A percentile compares a stretch with the other conserved stretches of the same genome.
Evolutionary conservation across 257 asterid genomes (phyloP).

Genomic region (Paraleonurus japonicus): DNA sequence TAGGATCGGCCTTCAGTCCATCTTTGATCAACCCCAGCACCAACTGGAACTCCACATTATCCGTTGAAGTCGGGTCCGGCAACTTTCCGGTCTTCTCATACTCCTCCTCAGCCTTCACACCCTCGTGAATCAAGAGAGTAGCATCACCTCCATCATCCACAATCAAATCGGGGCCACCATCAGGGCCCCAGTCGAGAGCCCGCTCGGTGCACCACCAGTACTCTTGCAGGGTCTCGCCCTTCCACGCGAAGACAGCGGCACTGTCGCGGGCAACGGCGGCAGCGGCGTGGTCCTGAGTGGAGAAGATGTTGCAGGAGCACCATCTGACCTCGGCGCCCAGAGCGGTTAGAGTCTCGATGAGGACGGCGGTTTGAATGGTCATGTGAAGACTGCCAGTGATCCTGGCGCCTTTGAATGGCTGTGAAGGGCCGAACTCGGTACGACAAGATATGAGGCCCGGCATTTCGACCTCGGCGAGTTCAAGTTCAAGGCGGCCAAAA

Average conservation of each 20-base stretch:
- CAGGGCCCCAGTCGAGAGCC: constrained; percentile 41
- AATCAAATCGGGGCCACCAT: constrained; percentile 33
- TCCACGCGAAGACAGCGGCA: constrained; percentile 36
- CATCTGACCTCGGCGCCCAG: constrained; percentile 50
- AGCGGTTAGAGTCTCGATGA: constrained; percentile 49
- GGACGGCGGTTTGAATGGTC: constrained; percentile 50
- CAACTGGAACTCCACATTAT: constrained; percentile 33
- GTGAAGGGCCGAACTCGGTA: constrained; percentile 33
- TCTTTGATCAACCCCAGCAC: constrained; percentile 29
- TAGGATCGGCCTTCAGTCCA: constrained; percentile 29
- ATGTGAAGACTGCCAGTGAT: constrained; percentile 44
- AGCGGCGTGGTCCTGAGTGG: constrained; percentile 39
- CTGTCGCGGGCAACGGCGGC: constrained; percentile 34
- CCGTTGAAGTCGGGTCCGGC: constrained; percentile 34
- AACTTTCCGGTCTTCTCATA: constrained; percentile 27
- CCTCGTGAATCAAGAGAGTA: constrained; percentile 34
- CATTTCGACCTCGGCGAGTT: constrained; percentile 51
- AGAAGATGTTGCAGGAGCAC: constrained; percentile 39
- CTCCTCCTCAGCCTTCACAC: constrained; percentile 36
- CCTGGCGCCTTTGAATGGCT: constrained; percentile 33
- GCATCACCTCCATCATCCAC: constrained; percentile 39
- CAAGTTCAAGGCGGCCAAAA: constrained; percentile 47
- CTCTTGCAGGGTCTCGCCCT: constrained; percentile 36
- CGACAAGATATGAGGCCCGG: constrained; percentile 41
- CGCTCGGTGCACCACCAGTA: constrained; percentile 43